These are phyloP conservation scores for Aspergillus phoenicis DNA, from an alignment of 2,329 filamentous ascomycete species.

Conservation along the genomic window DNA sequence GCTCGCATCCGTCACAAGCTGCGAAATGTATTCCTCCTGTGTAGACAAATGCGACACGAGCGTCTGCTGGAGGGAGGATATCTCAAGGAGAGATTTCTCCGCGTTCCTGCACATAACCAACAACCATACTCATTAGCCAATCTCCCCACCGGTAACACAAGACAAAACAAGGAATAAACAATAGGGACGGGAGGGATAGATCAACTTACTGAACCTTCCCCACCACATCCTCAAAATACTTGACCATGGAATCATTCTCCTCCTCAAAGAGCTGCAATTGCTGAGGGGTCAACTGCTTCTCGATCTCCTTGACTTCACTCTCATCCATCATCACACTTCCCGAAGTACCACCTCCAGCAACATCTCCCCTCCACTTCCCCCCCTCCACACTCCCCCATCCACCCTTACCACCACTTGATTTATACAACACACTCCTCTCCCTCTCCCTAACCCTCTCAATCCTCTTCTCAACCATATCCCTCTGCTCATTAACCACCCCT, in stretches of 20 bases:
- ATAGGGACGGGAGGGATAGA: neutral
- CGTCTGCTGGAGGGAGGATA: conserved; percentile 86
- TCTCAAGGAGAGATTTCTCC: conserved; percentile 88
- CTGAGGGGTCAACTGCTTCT: conserved; percentile 71
- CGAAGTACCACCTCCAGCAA: too few species aligned
- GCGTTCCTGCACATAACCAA: conserved; percentile 63
- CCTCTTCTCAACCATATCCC: conserved; percentile 89
- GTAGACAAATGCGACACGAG: conserved; percentile 82
- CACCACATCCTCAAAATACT: conserved; percentile 90
- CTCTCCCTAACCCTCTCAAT: conserved; percentile 84
- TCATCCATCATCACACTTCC: conserved; percentile 30
- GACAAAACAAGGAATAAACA: neutral
- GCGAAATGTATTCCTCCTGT: conserved; percentile 86
- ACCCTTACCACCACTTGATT: conserved; percentile 9
- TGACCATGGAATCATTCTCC: conserved; percentile 89
- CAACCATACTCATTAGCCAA: conserved; percentile 3
- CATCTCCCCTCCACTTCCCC: neutral
- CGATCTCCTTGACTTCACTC: conserved; percentile 43
- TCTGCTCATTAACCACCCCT: conserved; percentile 74
- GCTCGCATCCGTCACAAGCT: conserved; percentile 80
- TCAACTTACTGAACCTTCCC: conserved; percentile 83
- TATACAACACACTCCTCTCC: conserved; percentile 78
- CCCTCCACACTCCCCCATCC: neutral
- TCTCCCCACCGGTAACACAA: too few species aligned
- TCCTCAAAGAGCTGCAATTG: conserved; percentile 92